A percentile compares a stretch with the other conserved stretches of the same genome.
These are phyloP conservation scores for Camellia japonica DNA, from an alignment of 148 eudicot genomes.

Conservation along the genomic window DNA sequence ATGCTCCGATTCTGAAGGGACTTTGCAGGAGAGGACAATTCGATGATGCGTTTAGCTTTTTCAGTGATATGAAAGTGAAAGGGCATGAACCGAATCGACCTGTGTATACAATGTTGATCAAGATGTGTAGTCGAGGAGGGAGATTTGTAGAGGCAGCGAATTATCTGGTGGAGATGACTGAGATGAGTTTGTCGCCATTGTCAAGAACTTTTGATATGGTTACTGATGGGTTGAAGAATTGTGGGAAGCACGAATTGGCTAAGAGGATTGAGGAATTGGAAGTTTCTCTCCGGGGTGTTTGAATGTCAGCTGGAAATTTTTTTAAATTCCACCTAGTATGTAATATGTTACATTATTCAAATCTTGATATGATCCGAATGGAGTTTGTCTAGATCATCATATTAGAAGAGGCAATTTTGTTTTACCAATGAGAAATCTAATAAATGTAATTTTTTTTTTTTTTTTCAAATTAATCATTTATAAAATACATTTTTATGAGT, in stretches of 20 bases:
- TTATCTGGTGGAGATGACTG: conserved; percentile 96
- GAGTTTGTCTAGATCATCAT: too few relatives aligned
- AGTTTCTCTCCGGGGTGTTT: conserved; percentile 60
- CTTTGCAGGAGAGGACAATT: conserved; percentile 78
- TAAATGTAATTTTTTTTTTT: too few relatives aligned
- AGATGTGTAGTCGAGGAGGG: conserved; percentile 87
- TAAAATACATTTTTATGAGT: too few relatives aligned
- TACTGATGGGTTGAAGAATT: conserved; percentile 89
- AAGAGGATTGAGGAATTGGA: conserved; percentile 81
- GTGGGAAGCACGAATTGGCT: conserved; percentile 93
- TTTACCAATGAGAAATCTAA: too few relatives aligned
- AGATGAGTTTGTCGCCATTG: conserved; percentile 64
- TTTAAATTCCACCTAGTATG: too few relatives aligned
- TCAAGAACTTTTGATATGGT: conserved; percentile 87
- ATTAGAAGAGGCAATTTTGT: too few relatives aligned
- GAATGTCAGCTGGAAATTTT: too few relatives aligned
- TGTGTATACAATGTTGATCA: conserved; percentile 81
- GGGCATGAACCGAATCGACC: conserved; percentile 92
- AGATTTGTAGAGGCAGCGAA: conserved; percentile 89
- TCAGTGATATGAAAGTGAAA: conserved; percentile 85
- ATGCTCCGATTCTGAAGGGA: conserved; percentile 85
- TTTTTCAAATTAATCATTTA: too few relatives aligned
- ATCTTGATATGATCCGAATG: too few relatives aligned
- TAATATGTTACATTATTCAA: too few relatives aligned
- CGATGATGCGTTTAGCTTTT: conserved; percentile 91